Evolutionary conservation across 2,329 filamentous ascomycete species (phyloP).

Genomic region (Aspergillus fijiensis): DNA sequence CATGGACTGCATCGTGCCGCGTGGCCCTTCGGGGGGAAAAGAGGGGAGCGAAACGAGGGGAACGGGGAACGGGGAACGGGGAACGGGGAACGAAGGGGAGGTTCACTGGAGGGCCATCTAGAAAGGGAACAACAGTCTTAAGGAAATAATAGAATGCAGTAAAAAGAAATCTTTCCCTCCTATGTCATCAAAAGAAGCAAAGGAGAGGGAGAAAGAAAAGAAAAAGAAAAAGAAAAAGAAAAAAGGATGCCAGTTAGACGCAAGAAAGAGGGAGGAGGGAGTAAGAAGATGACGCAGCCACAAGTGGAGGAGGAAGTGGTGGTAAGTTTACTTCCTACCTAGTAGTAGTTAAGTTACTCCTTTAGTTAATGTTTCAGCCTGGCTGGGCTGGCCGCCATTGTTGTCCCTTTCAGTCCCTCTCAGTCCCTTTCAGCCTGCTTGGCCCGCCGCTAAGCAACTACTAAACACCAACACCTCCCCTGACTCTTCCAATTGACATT

Average conservation of each 20-base stretch:
- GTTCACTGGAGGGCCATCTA: neutral
- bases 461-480: too few species aligned
- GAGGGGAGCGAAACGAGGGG: neutral
- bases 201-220: neutral
- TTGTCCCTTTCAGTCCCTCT: too few species aligned
- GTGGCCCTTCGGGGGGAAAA: constrained; percentile 1
- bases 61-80: neutral
- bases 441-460: neutral
- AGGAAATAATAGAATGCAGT: neutral
- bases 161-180: too few species aligned
- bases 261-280: neutral
- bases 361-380: neutral
- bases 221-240: neutral
- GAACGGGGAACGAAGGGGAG: neutral
- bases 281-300: neutral
- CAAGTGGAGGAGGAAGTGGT: too few species aligned
- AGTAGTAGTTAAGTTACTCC: too few species aligned
- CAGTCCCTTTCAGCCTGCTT: neutral
- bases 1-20: constrained; percentile 49
- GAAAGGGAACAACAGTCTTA: neutral
- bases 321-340: neutral
- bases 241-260: neutral
- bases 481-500: too few species aligned
- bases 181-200: neutral
- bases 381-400: neutral